phyloP scores from a whole-genome alignment of 805 yeast genomes.

The Lachancea thermotolerans region DNA sequence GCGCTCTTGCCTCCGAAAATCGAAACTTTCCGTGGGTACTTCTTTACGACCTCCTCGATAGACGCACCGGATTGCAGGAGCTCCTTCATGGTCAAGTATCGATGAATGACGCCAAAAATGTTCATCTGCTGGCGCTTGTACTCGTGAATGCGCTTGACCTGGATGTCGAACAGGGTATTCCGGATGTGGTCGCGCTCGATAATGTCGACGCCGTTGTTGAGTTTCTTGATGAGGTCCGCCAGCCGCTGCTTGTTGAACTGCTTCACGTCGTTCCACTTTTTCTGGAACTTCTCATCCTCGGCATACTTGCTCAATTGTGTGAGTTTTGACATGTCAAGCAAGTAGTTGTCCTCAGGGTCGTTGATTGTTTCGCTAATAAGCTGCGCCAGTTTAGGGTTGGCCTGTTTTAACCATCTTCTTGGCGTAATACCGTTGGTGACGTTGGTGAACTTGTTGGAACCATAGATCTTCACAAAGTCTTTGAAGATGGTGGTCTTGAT shows the following conservation, averaged over 20 bases:
- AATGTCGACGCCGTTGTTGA: constrained; percentile 48
- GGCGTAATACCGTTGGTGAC: constrained; percentile 96
- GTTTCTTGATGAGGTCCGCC: constrained; percentile 56
- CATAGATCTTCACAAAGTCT: constrained; percentile 81
- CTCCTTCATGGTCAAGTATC: constrained; percentile 71
- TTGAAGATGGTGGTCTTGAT: constrained; percentile 83
- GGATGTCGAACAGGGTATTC: constrained; percentile 76
- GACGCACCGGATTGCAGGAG: constrained; percentile 37
- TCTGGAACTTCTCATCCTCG: constrained; percentile 62
- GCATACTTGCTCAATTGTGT: constrained; percentile 60
- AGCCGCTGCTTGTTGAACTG: constrained; percentile 59
- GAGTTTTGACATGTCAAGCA: constrained; percentile 61
- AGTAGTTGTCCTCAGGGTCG: constrained; percentile 56
- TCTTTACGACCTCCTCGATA: constrained; percentile 49
- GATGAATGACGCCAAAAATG: constrained; percentile 79
- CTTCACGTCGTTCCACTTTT: constrained; percentile 67
- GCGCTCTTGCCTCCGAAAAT: constrained; percentile 95
- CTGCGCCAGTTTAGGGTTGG: constrained; percentile 74
- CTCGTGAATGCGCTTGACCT: constrained; percentile 92
- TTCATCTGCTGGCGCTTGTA: constrained; percentile 93
- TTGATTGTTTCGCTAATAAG: constrained; percentile 61
- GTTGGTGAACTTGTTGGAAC: constrained; percentile 76
- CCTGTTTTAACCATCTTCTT: constrained; percentile 92
- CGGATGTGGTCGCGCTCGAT: constrained; percentile 51
- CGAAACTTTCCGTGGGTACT: constrained; percentile 66